A percentile compares a stretch with the other conserved stretches of the same genome.
phyloP scores from a whole-genome alignment of 2,329 filamentous ascomycete species.

The Colletotrichum tropicicola region DNA sequence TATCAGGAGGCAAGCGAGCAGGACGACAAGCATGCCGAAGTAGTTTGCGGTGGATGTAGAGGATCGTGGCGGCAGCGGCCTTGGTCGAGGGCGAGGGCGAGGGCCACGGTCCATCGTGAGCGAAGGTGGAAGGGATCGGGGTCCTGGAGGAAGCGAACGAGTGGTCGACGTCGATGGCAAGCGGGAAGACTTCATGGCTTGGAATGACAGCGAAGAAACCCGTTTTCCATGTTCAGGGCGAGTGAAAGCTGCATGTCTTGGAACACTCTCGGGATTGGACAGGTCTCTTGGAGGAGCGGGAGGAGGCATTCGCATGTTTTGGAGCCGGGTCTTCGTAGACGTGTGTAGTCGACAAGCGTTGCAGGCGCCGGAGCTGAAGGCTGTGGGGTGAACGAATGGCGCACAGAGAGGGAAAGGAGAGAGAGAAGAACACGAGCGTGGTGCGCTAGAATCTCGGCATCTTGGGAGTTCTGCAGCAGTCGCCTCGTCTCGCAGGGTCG shows the following conservation, averaged over 20 bases:
- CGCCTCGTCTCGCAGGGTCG: slow-evolving; percentile 1
- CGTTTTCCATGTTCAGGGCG: slow-evolving; percentile 25
- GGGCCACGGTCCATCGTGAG: slow-evolving; percentile 12
- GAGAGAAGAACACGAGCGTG: slow-evolving; percentile 2
- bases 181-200: slow-evolving; percentile 25
- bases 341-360: neutral
- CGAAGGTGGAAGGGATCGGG: neutral
- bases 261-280: slow-evolving; percentile 2
- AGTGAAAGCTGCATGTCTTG: slow-evolving; percentile 24
- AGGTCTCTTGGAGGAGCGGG: slow-evolving; percentile 12
- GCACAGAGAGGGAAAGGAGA: slow-evolving; percentile 2
- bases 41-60: neutral
- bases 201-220: slow-evolving; percentile 24
- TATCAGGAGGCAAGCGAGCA: slow-evolving; percentile 48
- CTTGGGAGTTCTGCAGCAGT: slow-evolving; percentile 19
- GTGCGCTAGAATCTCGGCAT: slow-evolving; percentile 29
- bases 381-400: neutral
- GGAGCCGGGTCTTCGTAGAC: neutral
- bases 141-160: slow-evolving; percentile 15
- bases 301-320: slow-evolving; percentile 29
- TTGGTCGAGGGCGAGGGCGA: neutral
- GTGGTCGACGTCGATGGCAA: slow-evolving; percentile 6
- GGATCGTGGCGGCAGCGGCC: neutral
- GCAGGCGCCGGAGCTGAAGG: slow-evolving; percentile 6
- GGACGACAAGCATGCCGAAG: slow-evolving; percentile 41